Conservation (phyloP, 768 basidiomycete species). For the Mrakia frigida region DNA sequence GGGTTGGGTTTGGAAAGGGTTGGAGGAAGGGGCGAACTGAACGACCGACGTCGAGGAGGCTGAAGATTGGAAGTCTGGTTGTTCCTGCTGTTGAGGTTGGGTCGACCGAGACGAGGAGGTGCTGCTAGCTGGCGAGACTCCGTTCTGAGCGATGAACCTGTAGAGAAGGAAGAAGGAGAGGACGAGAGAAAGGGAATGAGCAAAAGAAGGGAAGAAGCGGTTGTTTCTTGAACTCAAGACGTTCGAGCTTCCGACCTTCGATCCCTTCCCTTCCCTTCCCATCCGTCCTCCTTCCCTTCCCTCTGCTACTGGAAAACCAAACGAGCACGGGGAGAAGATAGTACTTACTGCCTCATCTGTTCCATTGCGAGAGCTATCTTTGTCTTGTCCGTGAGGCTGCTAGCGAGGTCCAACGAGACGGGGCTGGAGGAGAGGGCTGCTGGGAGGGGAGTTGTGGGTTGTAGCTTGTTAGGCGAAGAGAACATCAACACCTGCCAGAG, state of each 20-base stretch:
- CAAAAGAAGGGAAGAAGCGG: not conserved
- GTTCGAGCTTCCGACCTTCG: no score
- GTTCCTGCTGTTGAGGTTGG: not conserved
- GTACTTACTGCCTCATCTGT: not conserved
- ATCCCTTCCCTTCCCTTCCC: no score
- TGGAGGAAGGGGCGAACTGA: not conserved
- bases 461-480: not conserved
- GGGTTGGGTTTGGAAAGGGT: not conserved
- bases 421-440: not conserved
- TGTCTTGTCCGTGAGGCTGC: not conserved
- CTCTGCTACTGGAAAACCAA: no score
- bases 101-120: not conserved
- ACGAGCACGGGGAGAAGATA: not conserved
- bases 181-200: not conserved
- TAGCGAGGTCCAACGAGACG: not conserved
- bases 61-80: not conserved
- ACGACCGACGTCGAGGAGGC: not conserved
- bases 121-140: slow-evolving; percentile 11
- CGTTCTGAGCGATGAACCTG: not conserved
- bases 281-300: no score
- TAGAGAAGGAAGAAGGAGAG: not conserved
- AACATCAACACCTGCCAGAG: slow-evolving; percentile 3
- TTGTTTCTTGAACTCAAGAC: no score
- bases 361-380: not conserved
- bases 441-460: not conserved